phyloP scores from a whole-genome alignment of 2,329 filamentous ascomycete species.

The Alternaria infectoria region DNA sequence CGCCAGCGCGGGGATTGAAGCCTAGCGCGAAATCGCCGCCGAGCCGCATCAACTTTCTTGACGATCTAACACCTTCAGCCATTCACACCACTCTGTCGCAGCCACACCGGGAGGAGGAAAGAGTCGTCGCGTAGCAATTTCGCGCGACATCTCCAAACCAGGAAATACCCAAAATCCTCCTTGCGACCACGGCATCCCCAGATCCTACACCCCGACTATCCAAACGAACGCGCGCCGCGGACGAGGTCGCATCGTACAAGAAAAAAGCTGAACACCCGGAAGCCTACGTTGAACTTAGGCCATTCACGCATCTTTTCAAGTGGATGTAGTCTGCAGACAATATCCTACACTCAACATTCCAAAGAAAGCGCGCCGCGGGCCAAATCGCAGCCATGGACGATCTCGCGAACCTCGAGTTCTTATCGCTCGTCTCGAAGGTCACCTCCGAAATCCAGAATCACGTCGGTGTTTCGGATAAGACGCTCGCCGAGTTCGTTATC shows the following conservation, averaged over 20 bases:
- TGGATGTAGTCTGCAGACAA: background rate
- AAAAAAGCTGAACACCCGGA: background rate
- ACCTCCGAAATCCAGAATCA: constrained; percentile 95
- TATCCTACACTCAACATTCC: background rate
- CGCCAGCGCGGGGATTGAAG: constrained; percentile 15
- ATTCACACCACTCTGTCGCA: background rate
- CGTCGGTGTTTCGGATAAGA: constrained; percentile 89
- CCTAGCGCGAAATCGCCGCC: constrained; percentile 22
- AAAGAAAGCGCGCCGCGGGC: constrained; percentile 1
- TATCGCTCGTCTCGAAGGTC: constrained; percentile 94
- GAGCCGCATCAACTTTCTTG: constrained; percentile 18
- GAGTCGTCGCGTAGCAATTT: background rate
- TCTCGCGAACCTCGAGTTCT: constrained; percentile 85
- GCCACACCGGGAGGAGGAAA: background rate
- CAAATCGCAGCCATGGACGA: constrained; percentile 73
- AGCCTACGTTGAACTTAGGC: background rate
- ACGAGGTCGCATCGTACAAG: background rate
- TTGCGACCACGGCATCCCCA: background rate
- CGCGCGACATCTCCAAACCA: background rate
- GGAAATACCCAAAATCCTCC: background rate
- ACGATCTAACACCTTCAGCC: constrained; percentile 1
- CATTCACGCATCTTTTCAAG: background rate
- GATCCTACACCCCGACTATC: background rate
- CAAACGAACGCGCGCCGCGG: constrained; percentile 1
- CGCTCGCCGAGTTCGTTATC: constrained; percentile 94